Evolutionary conservation across 768 basidiomycete species (phyloP).

Genomic region (Collybiopsis confluens): DNA sequence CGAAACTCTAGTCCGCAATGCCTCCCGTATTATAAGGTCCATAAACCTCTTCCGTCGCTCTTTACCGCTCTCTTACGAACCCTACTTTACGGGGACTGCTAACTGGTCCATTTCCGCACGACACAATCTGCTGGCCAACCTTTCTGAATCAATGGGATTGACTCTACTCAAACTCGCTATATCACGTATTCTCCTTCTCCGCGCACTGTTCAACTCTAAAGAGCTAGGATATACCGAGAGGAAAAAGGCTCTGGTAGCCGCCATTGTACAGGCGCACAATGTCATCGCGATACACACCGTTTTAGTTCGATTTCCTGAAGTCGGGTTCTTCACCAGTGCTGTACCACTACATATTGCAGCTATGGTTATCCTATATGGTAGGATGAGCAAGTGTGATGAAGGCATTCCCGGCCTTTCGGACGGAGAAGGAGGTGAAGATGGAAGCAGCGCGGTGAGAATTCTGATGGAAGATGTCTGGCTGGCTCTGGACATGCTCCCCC

Average conservation of each 20-base stretch:
- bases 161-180: slow-evolving; percentile 84
- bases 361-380: slow-evolving; percentile 87
- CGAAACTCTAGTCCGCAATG: slow-evolving; percentile 71
- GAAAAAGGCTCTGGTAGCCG: slow-evolving; percentile 72
- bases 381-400: slow-evolving; percentile 69
- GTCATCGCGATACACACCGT: slow-evolving; percentile 81
- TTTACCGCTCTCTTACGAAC: slow-evolving; percentile 67
- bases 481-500: slow-evolving; percentile 83
- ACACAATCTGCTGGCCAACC: slow-evolving; percentile 62
- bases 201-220: slow-evolving; percentile 76
- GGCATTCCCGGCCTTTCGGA: slow-evolving; percentile 48
- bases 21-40: slow-evolving; percentile 74
- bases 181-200: slow-evolving; percentile 68
- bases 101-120: slow-evolving; percentile 67
- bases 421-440: slow-evolving; percentile 32
- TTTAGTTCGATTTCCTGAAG: slow-evolving; percentile 80
- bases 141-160: slow-evolving; percentile 77
- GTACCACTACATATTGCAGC: slow-evolving; percentile 87
- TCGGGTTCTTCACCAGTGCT: slow-evolving; percentile 85
- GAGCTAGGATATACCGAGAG: slow-evolving; percentile 63
- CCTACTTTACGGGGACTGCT: slow-evolving; percentile 75
- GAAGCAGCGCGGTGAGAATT: slow-evolving; percentile 28
- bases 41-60: slow-evolving; percentile 67
- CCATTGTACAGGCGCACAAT: slow-evolving; percentile 84
- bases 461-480: slow-evolving; percentile 75